phyloP scores from a whole-genome alignment of 805 yeast genomes.

The Kazachstania kunashirensis region DNA sequence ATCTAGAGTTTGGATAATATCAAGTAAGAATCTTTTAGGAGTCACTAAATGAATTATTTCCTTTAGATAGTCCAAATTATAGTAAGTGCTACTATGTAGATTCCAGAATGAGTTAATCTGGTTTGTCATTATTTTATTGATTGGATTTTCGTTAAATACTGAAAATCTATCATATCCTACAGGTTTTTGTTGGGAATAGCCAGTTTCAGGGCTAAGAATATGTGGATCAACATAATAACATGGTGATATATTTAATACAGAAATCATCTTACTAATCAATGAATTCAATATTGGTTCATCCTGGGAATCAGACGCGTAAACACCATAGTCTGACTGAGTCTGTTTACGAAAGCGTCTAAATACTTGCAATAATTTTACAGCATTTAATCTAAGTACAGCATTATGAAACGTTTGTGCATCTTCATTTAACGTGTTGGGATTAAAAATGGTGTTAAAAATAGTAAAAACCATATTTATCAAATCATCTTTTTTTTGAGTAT shows the following conservation, averaged over 20 bases:
- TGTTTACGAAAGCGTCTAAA: slow-evolving; percentile 18
- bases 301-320: slow-evolving; percentile 25
- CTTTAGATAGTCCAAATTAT: slow-evolving; percentile 25
- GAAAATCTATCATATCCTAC: slow-evolving; percentile 18
- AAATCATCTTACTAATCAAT: slow-evolving; percentile 17
- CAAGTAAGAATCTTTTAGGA: slow-evolving; percentile 21
- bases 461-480: slow-evolving; percentile 30
- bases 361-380: slow-evolving; percentile 18
- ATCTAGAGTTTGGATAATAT: slow-evolving; percentile 21
- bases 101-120: slow-evolving; percentile 31
- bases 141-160: slow-evolving; percentile 23
- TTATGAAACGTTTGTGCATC: slow-evolving; percentile 39
- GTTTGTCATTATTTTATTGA: slow-evolving; percentile 26
- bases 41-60: slow-evolving; percentile 23
- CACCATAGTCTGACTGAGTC: slow-evolving; percentile 23
- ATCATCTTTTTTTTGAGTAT: slow-evolving; percentile 18
- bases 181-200: slow-evolving; percentile 23
- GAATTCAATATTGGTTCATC: slow-evolving; percentile 21
- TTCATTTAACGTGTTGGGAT: slow-evolving; percentile 36
- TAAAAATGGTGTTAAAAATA: slow-evolving; percentile 33
- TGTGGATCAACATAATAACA: slow-evolving; percentile 25
- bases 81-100: slow-evolving; percentile 30
- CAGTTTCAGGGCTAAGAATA: slow-evolving; percentile 14
- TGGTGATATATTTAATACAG: slow-evolving; percentile 18
- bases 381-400: slow-evolving; percentile 30